These are phyloP conservation scores for Salix arbutifolia DNA, from an alignment of 345 rosid genomes.

Conservation along the genomic window DNA sequence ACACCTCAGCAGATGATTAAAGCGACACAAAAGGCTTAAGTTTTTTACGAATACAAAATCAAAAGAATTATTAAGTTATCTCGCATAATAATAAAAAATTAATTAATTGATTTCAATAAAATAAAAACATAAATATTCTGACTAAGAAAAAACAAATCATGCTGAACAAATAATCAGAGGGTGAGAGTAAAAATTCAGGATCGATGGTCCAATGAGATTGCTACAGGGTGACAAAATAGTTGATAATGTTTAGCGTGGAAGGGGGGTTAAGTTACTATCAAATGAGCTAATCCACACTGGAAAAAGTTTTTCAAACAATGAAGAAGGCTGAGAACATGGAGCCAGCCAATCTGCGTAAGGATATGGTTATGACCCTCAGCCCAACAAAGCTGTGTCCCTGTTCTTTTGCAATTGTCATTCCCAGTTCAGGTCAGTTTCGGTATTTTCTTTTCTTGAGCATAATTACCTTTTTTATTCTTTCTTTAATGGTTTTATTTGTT, in stretches of 20 bases:
- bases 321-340: background rate
- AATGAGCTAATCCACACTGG: background rate
- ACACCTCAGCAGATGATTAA: too few relatives aligned
- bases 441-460: background rate
- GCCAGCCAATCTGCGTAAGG: conserved; percentile 10
- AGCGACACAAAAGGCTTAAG: too few relatives aligned
- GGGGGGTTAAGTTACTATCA: conserved; percentile 6
- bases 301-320: background rate
- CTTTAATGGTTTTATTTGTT: background rate
- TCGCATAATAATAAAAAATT: too few relatives aligned
- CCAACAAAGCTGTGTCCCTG: conserved; percentile 15
- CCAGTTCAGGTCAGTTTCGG: conserved; percentile 16
- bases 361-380: conserved; percentile 14
- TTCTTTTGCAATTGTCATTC: conserved; percentile 20
- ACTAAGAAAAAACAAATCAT: too few relatives aligned
- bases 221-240: background rate
- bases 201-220: background rate
- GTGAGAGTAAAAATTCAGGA: background rate
- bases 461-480: background rate
- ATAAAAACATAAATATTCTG: too few relatives aligned
- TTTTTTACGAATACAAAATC: too few relatives aligned
- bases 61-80: too few relatives aligned
- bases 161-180: background rate
- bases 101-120: too few relatives aligned
- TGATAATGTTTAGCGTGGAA: conserved; percentile 13